Percentiles rank a stretch among this genome's conserved stretches.
Conservation (phyloP, 768 basidiomycete genomes). For the Suillus subluteus region DNA sequence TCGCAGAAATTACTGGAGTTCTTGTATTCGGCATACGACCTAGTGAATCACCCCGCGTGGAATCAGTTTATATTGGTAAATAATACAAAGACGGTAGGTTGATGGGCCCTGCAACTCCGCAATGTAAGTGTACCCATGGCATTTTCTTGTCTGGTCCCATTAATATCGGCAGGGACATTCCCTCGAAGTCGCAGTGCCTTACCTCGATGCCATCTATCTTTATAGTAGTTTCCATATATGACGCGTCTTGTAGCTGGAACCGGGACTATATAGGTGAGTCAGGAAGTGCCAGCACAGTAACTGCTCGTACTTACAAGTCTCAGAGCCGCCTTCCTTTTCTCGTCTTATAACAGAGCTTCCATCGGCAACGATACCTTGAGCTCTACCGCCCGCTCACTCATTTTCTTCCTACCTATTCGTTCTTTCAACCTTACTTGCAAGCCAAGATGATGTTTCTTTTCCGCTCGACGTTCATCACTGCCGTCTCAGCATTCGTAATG, state of each 20-base stretch:
- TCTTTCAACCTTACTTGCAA: conserved; percentile 2
- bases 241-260: conserved; percentile 9
- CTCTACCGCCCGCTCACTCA: not conserved
- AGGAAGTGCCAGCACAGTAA: not conserved
- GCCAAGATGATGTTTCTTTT: conserved; percentile 27
- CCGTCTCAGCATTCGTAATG: conserved; percentile 12
- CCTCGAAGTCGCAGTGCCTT: not conserved
- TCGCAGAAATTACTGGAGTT: conserved; percentile 1
- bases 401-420: not conserved
- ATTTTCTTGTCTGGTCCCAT: conserved; percentile 13
- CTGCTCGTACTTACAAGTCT: conserved; percentile 18
- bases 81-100: conserved; percentile 22
- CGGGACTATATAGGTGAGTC: conserved; percentile 6
- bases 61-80: not conserved
- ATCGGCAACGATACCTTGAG: not conserved
- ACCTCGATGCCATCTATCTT: conserved; percentile 3
- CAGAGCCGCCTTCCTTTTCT: not conserved
- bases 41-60: not conserved
- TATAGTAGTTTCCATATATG: conserved; percentile 21
- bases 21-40: conserved; percentile 15
- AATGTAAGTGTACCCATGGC: conserved; percentile 12
- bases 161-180: conserved; percentile 9
- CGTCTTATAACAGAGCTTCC: conserved; percentile 6
- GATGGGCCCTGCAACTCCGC: not conserved
- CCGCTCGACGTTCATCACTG: conserved; percentile 23